Base-by-base conservation (phyloP, 345 rosid species). In the Aegle marmelos region DNA sequence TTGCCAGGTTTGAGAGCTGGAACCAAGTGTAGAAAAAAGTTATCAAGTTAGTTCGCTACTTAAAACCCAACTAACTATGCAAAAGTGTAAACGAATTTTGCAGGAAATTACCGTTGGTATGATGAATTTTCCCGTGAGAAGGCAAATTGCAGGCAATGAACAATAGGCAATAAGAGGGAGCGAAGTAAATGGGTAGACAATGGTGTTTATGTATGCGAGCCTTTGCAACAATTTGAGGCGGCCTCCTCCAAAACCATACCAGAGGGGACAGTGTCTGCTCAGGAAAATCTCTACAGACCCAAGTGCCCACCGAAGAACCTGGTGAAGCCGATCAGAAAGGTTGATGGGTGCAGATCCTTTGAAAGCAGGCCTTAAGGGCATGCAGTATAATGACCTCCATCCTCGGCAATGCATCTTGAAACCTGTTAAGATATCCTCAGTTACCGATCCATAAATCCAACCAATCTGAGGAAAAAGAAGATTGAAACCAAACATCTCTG, bases 301-400 rank as follows among this genome's bases (percentile, higher is more conserved):
- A 75, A 95, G 97, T 64, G 99, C 99, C 99, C 98, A 95, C 50
- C 98, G 94, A 2, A 95, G 92, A 85, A 93, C 99, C 82, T 95
- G 99, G 79, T 90, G 94, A 85, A 95, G 81, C 79, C 98, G 80
- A 86, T 96, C 99, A 6, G 99, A 96, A 73, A 95, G 85, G 82
- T 95, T 95, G 87, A 93, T 91, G n/a, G 99, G 99, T 9, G 99
- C 98, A 75, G 98, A 95, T 50, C 99, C 99, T 89, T 94, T 94
- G 88, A 96, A 96, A 76, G 97, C 97, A 1, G 98, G 98, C 90
- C 99, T 90, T 79, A 89, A 67, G 16, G 98, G 99, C 99, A 96
- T 91, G 92, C 97, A 92, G 84, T 96, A 96, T 31, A 96, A 79
- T 0, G 99, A 96, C 78, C 99, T 89, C 99, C 99, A 96, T 86